Percentiles rank a stretch among this genome's conserved stretches.
phyloP scores from a whole-genome alignment of 306 rosid species.

The Alnus glutinosa region DNA sequence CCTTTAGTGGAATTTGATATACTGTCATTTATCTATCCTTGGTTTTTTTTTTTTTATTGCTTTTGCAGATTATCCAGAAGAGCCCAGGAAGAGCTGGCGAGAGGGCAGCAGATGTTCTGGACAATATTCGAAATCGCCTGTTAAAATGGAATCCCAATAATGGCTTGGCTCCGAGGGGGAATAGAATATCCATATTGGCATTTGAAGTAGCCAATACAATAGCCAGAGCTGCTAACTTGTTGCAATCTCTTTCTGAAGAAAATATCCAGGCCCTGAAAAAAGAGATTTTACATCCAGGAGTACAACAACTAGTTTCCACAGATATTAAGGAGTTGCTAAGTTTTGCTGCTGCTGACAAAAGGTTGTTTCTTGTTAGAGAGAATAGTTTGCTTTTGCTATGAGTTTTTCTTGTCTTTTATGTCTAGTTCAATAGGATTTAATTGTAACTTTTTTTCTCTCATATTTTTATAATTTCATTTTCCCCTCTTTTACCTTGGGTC shows the following conservation, averaged over 20 bases:
- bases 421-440: background rate
- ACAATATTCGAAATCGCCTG: conserved; percentile 75
- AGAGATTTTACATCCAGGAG: conserved; percentile 66
- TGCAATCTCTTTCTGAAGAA: conserved; percentile 75
- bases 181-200: conserved; percentile 71
- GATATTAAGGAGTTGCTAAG: conserved; percentile 64
- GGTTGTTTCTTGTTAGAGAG: conserved; percentile 50
- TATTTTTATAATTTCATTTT: background rate
- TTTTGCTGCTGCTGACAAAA: conserved; percentile 88
- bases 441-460: background rate
- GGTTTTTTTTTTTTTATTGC: conserved; percentile 23
- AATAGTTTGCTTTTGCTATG: conserved; percentile 19
- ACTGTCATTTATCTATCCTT: conserved; percentile 17
- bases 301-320: conserved; percentile 64
- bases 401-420: conserved; percentile 16
- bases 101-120: conserved; percentile 78
- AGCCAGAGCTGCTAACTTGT: conserved; percentile 65
- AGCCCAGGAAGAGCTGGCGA: conserved; percentile 68
- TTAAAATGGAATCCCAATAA: conserved; percentile 54
- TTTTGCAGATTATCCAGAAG: conserved; percentile 48
- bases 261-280: conserved; percentile 67
- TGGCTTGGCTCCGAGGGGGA: conserved; percentile 54
- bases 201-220: conserved; percentile 96
- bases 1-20: conserved; percentile 4
- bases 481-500: conserved; percentile 18